phyloP scores from a whole-genome alignment of 2,329 filamentous ascomycete species.

The Periconia digitata region DNA sequence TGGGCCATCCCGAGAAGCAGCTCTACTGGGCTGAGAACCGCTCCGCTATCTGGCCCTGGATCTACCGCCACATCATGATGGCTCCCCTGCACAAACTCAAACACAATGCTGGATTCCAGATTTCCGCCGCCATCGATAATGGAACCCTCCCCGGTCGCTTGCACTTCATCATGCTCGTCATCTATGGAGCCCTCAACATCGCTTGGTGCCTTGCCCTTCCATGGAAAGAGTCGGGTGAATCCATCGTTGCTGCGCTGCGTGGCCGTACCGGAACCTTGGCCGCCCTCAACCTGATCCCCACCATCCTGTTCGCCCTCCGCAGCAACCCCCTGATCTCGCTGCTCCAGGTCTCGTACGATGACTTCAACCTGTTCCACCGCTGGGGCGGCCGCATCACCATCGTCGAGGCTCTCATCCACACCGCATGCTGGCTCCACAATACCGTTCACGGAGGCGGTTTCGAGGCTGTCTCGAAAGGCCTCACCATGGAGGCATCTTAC shows the following conservation, averaged over 20 bases:
- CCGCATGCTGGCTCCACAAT: conserved; percentile 72
- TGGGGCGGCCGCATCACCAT: conserved; percentile 79
- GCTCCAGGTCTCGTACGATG: conserved; percentile 89
- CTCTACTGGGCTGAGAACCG: conserved; percentile 51
- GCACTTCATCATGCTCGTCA: conserved; percentile 67
- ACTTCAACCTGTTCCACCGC: conserved; percentile 87
- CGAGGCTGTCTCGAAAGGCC: conserved; percentile 56
- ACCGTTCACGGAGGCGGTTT: conserved; percentile 62
- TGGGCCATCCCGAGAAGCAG: conserved; percentile 45
- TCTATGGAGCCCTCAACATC: conserved; percentile 73
- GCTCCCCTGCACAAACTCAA: conserved; percentile 73
- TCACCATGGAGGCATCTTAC: conserved; percentile 65
- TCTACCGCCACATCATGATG: conserved; percentile 66
- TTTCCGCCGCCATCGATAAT: conserved; percentile 68
- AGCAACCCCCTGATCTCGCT: conserved; percentile 89
- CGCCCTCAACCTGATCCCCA: conserved; percentile 86
- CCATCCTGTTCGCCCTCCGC: conserved; percentile 83
- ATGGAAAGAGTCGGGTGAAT: conserved; percentile 53
- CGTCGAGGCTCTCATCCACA: conserved; percentile 69
- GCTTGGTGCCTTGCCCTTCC: conserved; percentile 73
- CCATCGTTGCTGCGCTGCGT: conserved; percentile 77
- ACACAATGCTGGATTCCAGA: conserved; percentile 73
- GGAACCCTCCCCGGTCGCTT: conserved; percentile 80
- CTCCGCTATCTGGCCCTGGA: conserved; percentile 55
- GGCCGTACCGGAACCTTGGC: conserved; percentile 83